Evolutionary conservation across 768 basidiomycete species (phyloP).

Genomic region (Suillus bovinus): DNA sequence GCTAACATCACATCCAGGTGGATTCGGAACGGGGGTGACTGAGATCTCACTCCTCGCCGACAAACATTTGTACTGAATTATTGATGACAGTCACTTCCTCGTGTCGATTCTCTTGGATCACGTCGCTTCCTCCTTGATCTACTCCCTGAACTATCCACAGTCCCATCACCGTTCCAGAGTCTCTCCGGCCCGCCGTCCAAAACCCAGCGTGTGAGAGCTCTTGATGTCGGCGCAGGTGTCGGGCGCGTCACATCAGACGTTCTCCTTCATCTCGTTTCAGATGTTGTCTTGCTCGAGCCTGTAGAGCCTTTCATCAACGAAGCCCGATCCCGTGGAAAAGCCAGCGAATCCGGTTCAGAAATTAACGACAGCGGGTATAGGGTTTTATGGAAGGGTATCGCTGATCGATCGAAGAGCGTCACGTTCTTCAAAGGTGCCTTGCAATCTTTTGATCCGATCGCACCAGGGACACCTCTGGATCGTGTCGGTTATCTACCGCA

Average conservation of each 20-base stretch:
- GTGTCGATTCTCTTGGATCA: constrained; percentile 88
- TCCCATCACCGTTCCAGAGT: constrained; percentile 71
- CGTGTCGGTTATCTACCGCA: constrained; percentile 65
- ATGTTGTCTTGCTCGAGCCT: constrained; percentile 90
- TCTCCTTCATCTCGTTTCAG: constrained; percentile 83
- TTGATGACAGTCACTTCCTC: constrained; percentile 71
- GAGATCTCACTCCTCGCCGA: constrained; percentile 15
- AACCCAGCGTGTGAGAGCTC: constrained; percentile 59
- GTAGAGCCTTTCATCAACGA: constrained; percentile 75
- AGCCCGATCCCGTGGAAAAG: constrained; percentile 48
- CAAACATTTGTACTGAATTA: neutral
- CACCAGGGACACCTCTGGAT: constrained; percentile 49
- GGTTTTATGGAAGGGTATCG: constrained; percentile 66
- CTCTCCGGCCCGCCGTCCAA: constrained; percentile 30
- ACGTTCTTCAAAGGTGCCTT: constrained; percentile 81
- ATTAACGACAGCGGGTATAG: constrained; percentile 31
- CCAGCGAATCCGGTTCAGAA: constrained; percentile 31
- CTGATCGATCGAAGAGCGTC: constrained; percentile 64
- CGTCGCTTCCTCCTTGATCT: constrained; percentile 84
- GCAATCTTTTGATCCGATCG: constrained; percentile 73
- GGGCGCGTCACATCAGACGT: constrained; percentile 90
- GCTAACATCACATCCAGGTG: constrained; percentile 38
- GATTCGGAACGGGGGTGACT: constrained; percentile 56
- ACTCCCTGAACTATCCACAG: constrained; percentile 74
- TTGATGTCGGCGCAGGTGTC: constrained; percentile 94